phyloP scores from a whole-genome alignment of 78 protist species.

The Goniomonas avonlea region DNA sequence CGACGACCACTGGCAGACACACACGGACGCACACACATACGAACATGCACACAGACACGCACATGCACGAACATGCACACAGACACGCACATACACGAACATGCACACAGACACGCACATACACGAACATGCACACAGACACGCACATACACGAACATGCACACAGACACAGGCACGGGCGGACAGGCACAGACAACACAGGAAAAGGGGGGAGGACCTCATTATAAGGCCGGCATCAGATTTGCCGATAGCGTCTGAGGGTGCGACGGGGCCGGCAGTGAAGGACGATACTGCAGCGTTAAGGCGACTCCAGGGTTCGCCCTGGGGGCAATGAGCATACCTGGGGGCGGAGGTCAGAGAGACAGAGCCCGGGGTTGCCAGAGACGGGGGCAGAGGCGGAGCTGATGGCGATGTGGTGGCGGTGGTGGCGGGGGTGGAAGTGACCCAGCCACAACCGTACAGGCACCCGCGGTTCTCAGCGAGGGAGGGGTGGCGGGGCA shows the following conservation, averaged over 20 bases:
- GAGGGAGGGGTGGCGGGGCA: neutral
- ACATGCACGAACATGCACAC: no score
- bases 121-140: no score
- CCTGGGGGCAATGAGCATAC: neutral
- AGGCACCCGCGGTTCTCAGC: neutral
- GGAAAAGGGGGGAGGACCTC: neutral
- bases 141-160: no score
- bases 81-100: no score
- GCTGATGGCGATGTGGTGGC: neutral
- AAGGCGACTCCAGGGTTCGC: neutral
- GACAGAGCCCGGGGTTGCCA: neutral
- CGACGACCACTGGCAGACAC: no score
- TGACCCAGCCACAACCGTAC: neutral
- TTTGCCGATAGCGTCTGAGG: conserved; percentile 14
- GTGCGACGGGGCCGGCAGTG: conserved; percentile 32
- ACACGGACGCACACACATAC: no score
- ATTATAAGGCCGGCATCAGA: conserved; percentile 18
- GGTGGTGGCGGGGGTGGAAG: neutral
- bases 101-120: no score
- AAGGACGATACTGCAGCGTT: conserved; percentile 30
- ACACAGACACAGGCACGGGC: no score
- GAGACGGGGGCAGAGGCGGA: neutral
- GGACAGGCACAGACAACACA: no score
- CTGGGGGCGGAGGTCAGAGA: neutral
- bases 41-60: no score